Base-by-base conservation (phyloP, 1,139 yeast species). In the Schwanniomyces etchellsii region DNA sequence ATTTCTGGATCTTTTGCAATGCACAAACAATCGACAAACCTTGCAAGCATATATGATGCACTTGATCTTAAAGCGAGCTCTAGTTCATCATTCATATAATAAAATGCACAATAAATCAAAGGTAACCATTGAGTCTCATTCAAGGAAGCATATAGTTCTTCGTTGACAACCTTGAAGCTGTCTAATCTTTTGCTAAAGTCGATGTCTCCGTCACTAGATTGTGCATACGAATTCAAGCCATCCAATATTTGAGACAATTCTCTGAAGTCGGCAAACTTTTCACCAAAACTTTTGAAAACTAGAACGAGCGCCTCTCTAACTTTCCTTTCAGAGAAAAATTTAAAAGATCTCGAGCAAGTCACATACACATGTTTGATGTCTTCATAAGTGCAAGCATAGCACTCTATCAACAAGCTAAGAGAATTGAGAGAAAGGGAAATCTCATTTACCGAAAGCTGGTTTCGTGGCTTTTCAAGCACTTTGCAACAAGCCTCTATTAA, bases 51-150 rank as follows among this genome's bases (percentile, higher is more conserved):
- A 44, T 72, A 80, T 1, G 85, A 61, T 2, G 96, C 86, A 48
- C 83, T 86, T 1, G 85, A 73, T 53, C 97, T 70, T 32, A 91
- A 61, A 0, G 95, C 81, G 35, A 83, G 64, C 51, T 91, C 99
- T 14, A 76, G 80, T 22, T 77, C 80, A 46, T 86, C 95, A 36
- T 78, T 78, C 35, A 91, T 72, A 50, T 74, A 84, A 48, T 61
- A 88, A 26, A 91, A 64, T 37, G 77, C 69, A 36, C 79, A 74
- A 50, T 81, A 72, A 23, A 91, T 38, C 3, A 93, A 47, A 2
- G 96, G 96, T 5, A 74, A 47, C 98, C 98, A 93, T 45, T 86
- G 88, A 3, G 55, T 36, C 1, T 75, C 60, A 0, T 71, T 50
- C 10, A 83, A 55, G 0, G 51, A 38, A 1, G 32, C 11, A 48